Conservation (phyloP, 2,329 filamentous ascomycete species). For the Boeremia exigua region DNA sequence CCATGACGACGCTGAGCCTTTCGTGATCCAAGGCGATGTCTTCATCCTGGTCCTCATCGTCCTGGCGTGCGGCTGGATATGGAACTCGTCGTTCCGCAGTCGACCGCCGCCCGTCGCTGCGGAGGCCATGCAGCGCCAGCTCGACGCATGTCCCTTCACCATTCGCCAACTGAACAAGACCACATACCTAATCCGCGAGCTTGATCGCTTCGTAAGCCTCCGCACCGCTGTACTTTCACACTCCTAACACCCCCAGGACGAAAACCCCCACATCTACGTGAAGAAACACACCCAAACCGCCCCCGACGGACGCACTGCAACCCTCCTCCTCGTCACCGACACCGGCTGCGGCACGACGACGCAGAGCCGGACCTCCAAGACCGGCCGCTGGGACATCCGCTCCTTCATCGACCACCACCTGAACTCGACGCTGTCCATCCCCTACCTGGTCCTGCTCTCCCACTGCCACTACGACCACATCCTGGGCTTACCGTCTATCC, state of each 20-base stretch:
- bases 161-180: slow-evolving; percentile 18
- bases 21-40: slow-evolving; percentile 4
- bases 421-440: slow-evolving; percentile 5
- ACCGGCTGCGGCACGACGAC: slow-evolving; percentile 6
- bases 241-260: slow-evolving; percentile 4
- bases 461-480: slow-evolving; percentile 24
- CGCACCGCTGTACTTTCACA: not conserved
- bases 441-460: slow-evolving; percentile 19
- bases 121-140: not conserved
- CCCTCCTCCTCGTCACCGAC: slow-evolving; percentile 12
- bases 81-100: slow-evolving; percentile 1
- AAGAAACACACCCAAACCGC: slow-evolving; percentile 9
- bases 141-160: slow-evolving; percentile 20
- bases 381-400: slow-evolving; percentile 11
- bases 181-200: slow-evolving; percentile 17
- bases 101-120: not conserved
- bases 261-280: slow-evolving; percentile 14
- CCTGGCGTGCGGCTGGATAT: not conserved
- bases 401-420: slow-evolving; percentile 20
- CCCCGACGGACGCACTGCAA: not conserved
- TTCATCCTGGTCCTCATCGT: slow-evolving; percentile 6
- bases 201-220: slow-evolving; percentile 16
- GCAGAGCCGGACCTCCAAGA: not conserved
- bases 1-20: not conserved
- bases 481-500: slow-evolving; percentile 12